A percentile compares a stretch with the other conserved stretches of the same genome.
Evolutionary conservation across 257 asterid species (phyloP).

Genomic region (Perilla frutescens): DNA sequence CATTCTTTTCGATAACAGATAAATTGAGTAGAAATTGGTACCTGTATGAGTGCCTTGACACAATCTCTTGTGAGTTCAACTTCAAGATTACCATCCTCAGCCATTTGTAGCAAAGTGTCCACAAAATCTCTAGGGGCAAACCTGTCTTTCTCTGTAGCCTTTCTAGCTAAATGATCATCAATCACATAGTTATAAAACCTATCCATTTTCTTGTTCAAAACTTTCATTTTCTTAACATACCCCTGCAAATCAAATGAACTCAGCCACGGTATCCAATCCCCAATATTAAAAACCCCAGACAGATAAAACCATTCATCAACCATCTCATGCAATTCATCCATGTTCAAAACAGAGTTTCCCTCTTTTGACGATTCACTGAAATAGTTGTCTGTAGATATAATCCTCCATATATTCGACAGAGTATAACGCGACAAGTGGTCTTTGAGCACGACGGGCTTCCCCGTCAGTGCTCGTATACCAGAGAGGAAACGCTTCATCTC

Average conservation of each 20-base stretch:
- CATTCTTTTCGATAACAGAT: too few species aligned
- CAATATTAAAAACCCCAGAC: neutral
- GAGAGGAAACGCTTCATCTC: slow-evolving; percentile 36
- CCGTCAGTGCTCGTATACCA: slow-evolving; percentile 23
- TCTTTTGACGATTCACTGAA: neutral
- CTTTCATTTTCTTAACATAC: slow-evolving; percentile 44
- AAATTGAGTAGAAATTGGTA: neutral
- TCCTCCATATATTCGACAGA: slow-evolving; percentile 1
- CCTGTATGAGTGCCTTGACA: slow-evolving; percentile 49
- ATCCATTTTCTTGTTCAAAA: slow-evolving; percentile 30
- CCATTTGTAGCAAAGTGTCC: slow-evolving; percentile 37
- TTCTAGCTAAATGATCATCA: slow-evolving; percentile 45
- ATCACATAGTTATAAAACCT: slow-evolving; percentile 41
- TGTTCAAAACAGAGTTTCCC: neutral
- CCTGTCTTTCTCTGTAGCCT: neutral
- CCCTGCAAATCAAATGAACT: slow-evolving; percentile 46
- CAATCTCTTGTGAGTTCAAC: slow-evolving; percentile 40
- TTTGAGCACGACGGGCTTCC: slow-evolving; percentile 37
- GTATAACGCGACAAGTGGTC: slow-evolving; percentile 27
- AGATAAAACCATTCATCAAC: slow-evolving; percentile 36
- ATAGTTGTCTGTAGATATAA: neutral
- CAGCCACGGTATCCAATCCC: slow-evolving; percentile 53
- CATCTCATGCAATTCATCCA: slow-evolving; percentile 36
- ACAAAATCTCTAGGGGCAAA: slow-evolving; percentile 31
- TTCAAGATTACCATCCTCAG: slow-evolving; percentile 45